Evolutionary conservation across 2,329 filamentous ascomycete genomes (phyloP).

Genomic region (Fusarium compactum): DNA sequence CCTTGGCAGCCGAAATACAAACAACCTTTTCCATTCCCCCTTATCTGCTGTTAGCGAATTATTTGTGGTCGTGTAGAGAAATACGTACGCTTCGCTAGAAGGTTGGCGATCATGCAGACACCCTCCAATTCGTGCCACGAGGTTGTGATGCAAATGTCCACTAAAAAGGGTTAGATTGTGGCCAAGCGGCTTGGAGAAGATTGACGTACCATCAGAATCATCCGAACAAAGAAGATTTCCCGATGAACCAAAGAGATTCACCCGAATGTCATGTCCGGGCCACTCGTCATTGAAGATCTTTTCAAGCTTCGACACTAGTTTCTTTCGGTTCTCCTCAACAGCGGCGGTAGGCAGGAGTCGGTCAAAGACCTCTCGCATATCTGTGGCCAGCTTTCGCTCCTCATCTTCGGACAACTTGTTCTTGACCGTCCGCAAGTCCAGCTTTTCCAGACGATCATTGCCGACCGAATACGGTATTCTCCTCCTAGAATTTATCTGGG

Average conservation of each 20-base stretch:
- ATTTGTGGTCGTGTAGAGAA: neutral
- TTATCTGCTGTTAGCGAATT: constrained; percentile 61
- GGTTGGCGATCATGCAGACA: constrained; percentile 89
- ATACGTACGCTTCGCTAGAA: constrained; percentile 83
- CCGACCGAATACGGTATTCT: constrained; percentile 93
- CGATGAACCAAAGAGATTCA: constrained; percentile 97
- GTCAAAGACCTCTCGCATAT: constrained; percentile 88
- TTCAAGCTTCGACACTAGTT: constrained; percentile 88
- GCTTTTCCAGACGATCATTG: constrained; percentile 79
- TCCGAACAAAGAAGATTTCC: constrained; percentile 95
- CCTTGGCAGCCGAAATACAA: constrained; percentile 93
- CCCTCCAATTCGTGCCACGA: constrained; percentile 87
- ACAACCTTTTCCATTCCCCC: constrained; percentile 97
- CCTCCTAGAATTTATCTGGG: constrained; percentile 81
- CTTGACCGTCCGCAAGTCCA: constrained; percentile 79
- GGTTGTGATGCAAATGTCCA: constrained; percentile 98
- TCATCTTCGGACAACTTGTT: constrained; percentile 77
- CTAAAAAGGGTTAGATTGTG: constrained; percentile 59
- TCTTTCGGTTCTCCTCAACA: constrained; percentile 79
- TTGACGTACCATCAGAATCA: constrained; percentile 87
- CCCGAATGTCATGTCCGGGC: constrained; percentile 89
- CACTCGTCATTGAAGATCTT: constrained; percentile 89
- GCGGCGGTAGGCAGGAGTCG: constrained; percentile 84
- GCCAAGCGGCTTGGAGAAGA: neutral
- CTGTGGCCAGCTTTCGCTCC: constrained; percentile 79